Evolutionary conservation across 192 early-diverging fungal genomes (phyloP).

Genomic region (Rhizophagus sp.): DNA sequence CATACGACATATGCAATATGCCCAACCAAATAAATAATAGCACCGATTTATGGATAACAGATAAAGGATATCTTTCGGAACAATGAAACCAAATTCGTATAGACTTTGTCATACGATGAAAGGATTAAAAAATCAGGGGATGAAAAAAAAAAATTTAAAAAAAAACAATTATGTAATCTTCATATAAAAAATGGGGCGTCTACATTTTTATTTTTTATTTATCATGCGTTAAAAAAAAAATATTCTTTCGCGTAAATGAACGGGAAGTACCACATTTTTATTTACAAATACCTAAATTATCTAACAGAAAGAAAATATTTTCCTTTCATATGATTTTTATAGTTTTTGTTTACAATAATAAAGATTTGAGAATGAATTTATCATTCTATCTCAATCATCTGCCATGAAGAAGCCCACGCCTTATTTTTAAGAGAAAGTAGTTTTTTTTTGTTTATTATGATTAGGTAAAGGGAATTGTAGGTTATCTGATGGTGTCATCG

Average conservation of each 20-base stretch:
- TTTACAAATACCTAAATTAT: background rate
- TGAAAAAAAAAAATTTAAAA: no score
- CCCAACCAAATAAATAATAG: background rate
- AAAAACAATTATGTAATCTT: no score
- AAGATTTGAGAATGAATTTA: background rate
- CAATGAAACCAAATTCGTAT: background rate
- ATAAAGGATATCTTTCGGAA: background rate
- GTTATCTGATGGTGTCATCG: background rate
- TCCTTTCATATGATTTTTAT: background rate
- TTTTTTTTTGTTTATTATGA: background rate
- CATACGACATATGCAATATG: background rate
- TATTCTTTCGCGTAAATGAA: background rate
- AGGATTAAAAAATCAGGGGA: no score
- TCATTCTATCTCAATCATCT: background rate
- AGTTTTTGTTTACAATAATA: background rate
- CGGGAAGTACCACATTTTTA: background rate
- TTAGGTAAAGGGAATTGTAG: background rate
- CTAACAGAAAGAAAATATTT: background rate
- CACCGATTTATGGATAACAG: background rate
- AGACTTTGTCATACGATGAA: background rate
- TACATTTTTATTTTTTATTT: background rate
- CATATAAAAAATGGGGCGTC: background rate
- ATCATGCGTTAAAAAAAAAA: background rate
- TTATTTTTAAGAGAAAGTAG: background rate
- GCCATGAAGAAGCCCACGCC: background rate